Evolutionary conservation across 495 filamentous ascomycete species (phyloP), one percentile per base, ranked within the genome.

Genomic region (Lophiotrema nucula): DNA sequence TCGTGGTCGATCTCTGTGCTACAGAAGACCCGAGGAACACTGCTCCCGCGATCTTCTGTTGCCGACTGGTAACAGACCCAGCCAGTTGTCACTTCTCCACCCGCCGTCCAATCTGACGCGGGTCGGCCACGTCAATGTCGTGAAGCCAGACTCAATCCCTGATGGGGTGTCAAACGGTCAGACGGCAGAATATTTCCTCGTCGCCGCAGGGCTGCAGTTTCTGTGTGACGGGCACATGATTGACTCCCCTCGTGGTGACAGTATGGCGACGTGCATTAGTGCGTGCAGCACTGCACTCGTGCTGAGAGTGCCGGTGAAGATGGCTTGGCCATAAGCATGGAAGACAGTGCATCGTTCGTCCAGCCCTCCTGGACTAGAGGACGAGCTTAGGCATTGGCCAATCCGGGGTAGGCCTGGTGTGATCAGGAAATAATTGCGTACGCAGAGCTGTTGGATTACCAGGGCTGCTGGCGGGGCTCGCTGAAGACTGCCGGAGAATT

Each of bases 241-340:
- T 33, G 41, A 39, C 28, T 52, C 13, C 15, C 21, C 22, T 43
- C 21, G 23, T 35, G 50, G 1, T 1, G 53, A 26, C 15, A 22
- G n/a, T 37, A 46, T 51, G 59, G 52, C 25, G 18, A 51, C n/a
- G 37, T 62, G 59, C 59, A 62, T 55, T 56, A 62, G 59, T 52
- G 45, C 46, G 2, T 62, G 59, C 52, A 62, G 59, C 33, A 19
- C 16, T 16, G 38, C 31, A 21, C 58, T 24, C 46, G n/a, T n/a
- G n/a, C n/a, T n/a, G n/a, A 48, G 39, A 62, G 31, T 53, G 53
- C 59, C 52, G 52, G 31, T 60, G 39, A 60, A 28, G 19, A 27
- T 43, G 26, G 37, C n/a, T 6, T 37, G 24, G 47, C 11, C 56
- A 28, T 48, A 56, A 56, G 53, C 53, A 47, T 8, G 31, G 8